These are phyloP conservation scores for Mortierella sp. DNA, from an alignment of 371 early-diverging fungal species.

Conservation along the genomic window DNA sequence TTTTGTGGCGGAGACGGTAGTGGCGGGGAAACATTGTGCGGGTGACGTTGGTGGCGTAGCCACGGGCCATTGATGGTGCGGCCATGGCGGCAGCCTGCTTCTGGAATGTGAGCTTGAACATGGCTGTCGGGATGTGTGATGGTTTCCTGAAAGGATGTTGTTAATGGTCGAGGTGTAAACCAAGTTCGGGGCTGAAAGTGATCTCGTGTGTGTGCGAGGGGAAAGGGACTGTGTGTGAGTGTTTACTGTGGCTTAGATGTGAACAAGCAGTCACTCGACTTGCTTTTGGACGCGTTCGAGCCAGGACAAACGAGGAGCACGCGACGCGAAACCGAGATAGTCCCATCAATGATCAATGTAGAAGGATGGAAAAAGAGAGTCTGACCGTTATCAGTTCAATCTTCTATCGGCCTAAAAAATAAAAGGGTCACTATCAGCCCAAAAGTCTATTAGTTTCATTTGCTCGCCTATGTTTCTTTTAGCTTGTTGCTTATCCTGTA, in stretches of 20 bases:
- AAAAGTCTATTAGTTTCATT: too few species aligned
- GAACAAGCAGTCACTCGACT: neutral
- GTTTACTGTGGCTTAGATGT: slow-evolving; percentile 9
- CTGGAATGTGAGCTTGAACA: slow-evolving; percentile 38
- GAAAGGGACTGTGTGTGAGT: slow-evolving; percentile 3
- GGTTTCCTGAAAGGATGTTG: neutral
- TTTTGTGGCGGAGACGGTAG: slow-evolving; percentile 51
- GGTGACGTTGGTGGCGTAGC: slow-evolving; percentile 47
- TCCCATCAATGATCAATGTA: too few species aligned
- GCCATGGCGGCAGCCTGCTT: slow-evolving; percentile 8
- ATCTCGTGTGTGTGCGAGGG: neutral
- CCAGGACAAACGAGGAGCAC: neutral
- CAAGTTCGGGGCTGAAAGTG: neutral
- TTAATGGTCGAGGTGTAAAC: neutral
- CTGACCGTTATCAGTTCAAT: too few species aligned
- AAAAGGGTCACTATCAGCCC: too few species aligned
- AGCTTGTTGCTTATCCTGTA: too few species aligned
- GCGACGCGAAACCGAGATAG: too few species aligned
- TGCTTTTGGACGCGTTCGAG: neutral
- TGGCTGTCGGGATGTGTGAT: neutral
- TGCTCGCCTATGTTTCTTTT: too few species aligned
- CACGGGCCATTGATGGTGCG: slow-evolving; percentile 40
- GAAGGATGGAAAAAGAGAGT: too few species aligned
- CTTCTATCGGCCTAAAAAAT: too few species aligned
- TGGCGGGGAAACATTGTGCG: slow-evolving; percentile 56